Evolutionary conservation across 306 rosid species (phyloP), one percentile per base, ranked within the genome.

Genomic region (Cucurbita maxima): DNA sequence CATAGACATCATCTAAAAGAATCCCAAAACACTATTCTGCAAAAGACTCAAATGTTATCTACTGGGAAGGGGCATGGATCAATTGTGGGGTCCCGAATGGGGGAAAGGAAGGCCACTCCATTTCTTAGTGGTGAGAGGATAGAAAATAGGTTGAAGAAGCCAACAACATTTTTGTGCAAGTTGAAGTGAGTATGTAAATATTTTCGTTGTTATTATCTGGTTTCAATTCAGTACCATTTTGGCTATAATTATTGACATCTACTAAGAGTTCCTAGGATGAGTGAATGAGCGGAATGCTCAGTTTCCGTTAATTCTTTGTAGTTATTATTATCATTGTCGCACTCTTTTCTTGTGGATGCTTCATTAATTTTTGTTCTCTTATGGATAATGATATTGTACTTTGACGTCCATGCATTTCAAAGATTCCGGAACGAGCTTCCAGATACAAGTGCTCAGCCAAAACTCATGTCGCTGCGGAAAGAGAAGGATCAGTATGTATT

Each of bases 391-490:
- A 74, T 47, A 5, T 40, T 58, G 15, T 69, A 61, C 67, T 80
- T 48, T 51, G 58, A 61, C 70, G 71, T 81, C 22, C 76, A 6
- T 75, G 82, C 79, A 76, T 50, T 61, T 78, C 75, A 36, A 76
- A 94, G 99, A 71, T 94, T 94, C 79, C 96, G 99, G 63, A 94
- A 91, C 80, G 99, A 94, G 77, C 99, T 94, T 77, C 99, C 97
- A 18, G 99, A 94, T 83, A 93, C 92, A 53, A 86, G 96, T 84
- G 99, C 99, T 69, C 99, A 94, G 76, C 99, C 99, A 15, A 94
- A 94, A 88, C 96, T 94, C 47, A 85, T 89, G 97, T 84, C 97
- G 3, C 72, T 87, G 85, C 87, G 84, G 86, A 94, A 85, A 76
- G 99, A 94, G 52, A 89, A 84, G 79, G 97, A 94, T 76, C 96